A percentile compares a stretch with the other conserved stretches of the same genome.
Conservation (phyloP, 2,329 filamentous ascomycete species). For the Trichophyton benhamiae region DNA sequence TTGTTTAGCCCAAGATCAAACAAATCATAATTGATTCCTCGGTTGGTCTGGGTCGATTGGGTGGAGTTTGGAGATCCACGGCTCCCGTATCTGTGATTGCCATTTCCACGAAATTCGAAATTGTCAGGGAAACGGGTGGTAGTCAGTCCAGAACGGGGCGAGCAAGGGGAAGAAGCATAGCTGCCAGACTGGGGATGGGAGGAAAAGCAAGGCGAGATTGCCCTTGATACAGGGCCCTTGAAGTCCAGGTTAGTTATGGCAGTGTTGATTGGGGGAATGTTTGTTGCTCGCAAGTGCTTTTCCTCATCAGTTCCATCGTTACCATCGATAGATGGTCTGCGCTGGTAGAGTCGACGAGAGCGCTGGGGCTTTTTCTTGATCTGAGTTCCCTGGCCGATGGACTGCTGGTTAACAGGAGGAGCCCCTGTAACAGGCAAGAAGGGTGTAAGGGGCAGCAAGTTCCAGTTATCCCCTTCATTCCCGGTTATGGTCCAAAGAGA, state of each 20-base stretch:
- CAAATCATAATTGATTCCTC: background rate
- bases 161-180: slow-evolving; percentile 4
- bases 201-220: slow-evolving; percentile 3
- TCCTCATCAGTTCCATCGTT: background rate
- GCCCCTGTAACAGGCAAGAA: background rate
- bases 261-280: background rate
- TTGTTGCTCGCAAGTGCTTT: background rate
- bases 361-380: slow-evolving; percentile 8
- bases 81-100: slow-evolving; percentile 1
- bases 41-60: background rate
- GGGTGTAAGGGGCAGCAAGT: slow-evolving; percentile 5
- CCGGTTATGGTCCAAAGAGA: slow-evolving; percentile 8
- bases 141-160: background rate
- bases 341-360: slow-evolving; percentile 11
- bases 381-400: slow-evolving; percentile 2
- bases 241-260: background rate
- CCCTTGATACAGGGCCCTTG: background rate
- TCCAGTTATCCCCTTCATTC: slow-evolving; percentile 5
- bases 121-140: background rate
- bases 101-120: background rate
- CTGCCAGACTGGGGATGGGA: slow-evolving; percentile 1
- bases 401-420: background rate
- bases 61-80: background rate
- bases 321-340: background rate
- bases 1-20: slow-evolving; percentile 1